Base-by-base conservation (phyloP, 1,284 basidiomycete genomes). In the Pyrrhoderma lamaoense region DNA sequence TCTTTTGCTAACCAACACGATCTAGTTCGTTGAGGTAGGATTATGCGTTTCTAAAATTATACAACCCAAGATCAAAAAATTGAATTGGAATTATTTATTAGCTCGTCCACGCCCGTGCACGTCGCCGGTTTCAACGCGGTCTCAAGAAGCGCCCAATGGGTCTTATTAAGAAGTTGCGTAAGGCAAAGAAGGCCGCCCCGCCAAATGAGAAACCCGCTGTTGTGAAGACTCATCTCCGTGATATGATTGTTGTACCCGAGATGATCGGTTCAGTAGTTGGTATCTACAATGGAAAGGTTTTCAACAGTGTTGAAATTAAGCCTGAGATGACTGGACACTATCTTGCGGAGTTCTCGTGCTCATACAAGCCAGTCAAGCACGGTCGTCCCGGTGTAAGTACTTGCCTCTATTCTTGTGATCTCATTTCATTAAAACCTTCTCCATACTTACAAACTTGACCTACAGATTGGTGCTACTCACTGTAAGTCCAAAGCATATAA, bases 301-400 rank as follows among this genome's bases (percentile, higher is more conserved):
- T 94, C 81, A 93, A 92, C 79, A 85, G 89, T 47, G 92, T 98
- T 58, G 93, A 98, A 76, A 94, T 99, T 80, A 99, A 96, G 80
- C 94, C 96, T 62, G 96, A 99, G 75, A 98, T 98, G 96, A 91
- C 89, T 59, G 96, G 95, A 60, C 93, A 95, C 82, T 99, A 99
- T 80, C 93, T 99, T 65, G 94, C 79, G 61, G 95, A 99, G 77
- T 86, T 87, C 73, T 87, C 81, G 45, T 89, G 88, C 75, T 93
- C 93, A 59, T 99, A 98, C 89, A 85, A 88, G 72, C 94, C 95
- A 67, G 95, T 98, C 72, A 94, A 94, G 79, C 96, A 99, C 82
- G 95, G 95, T 82, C 92, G 94, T 63, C 92, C 93, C 62, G 93
- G 93, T 91, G 80, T 85, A 71, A 58, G 82, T 74, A 16, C 18